These are phyloP conservation scores for Colletotrichum sidae DNA, from an alignment of 2,329 filamentous ascomycete genomes.

Conservation along the genomic window DNA sequence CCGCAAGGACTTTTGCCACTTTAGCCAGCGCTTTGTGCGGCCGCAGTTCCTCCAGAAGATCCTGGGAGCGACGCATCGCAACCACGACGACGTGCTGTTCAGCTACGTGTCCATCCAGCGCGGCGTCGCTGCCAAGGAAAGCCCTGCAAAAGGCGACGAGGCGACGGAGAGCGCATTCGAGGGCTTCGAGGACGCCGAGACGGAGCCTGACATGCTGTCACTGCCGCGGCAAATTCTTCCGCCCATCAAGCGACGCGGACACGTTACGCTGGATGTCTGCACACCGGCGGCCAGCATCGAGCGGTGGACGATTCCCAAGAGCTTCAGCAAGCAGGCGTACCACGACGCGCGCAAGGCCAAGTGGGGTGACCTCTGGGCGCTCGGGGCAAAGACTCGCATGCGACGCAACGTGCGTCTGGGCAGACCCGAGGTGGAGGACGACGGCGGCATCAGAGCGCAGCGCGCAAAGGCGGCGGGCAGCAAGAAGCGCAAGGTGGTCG, in stretches of 20 bases:
- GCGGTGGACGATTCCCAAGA: constrained; percentile 91
- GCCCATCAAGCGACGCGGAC: constrained; percentile 87
- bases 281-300: constrained; percentile 87
- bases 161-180: constrained; percentile 76
- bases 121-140: constrained; percentile 61
- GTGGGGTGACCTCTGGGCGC: constrained; percentile 96
- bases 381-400: constrained; percentile 90
- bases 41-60: constrained; percentile 85
- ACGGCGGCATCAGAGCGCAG: constrained; percentile 58
- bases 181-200: constrained; percentile 71
- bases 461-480: constrained; percentile 39
- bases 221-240: constrained; percentile 83
- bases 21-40: constrained; percentile 87
- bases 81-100: constrained; percentile 91
- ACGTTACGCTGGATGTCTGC: constrained; percentile 91
- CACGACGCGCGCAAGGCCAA: constrained; percentile 89
- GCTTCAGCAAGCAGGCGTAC: constrained; percentile 84
- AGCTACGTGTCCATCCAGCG: constrained; percentile 90
- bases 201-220: constrained; percentile 67
- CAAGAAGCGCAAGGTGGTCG: constrained; percentile 54
- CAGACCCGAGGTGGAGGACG: constrained; percentile 51
- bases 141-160: constrained; percentile 59
- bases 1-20: constrained; percentile 91
- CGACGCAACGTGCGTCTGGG: constrained; percentile 71
- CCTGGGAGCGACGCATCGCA: constrained; percentile 74